A percentile compares a stretch with the other conserved stretches of the same genome.
phyloP scores from a whole-genome alignment of 441 rosid genomes.

The Manihot esculenta region DNA sequence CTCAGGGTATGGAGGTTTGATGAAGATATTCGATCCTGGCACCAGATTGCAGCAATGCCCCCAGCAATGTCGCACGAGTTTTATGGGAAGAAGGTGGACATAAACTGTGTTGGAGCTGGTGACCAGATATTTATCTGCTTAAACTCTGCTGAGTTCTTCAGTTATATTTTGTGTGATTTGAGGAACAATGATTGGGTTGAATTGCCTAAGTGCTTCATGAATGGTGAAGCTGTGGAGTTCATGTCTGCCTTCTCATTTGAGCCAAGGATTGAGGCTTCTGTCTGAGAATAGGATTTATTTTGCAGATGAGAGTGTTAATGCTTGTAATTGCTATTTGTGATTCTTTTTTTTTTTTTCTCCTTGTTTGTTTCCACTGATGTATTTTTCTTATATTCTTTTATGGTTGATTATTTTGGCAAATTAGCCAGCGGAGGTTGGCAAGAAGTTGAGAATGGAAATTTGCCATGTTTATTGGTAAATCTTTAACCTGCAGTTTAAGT shows the following conservation, averaged over 20 bases:
- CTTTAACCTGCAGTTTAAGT: too few relatives aligned
- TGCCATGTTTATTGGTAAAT: too few relatives aligned
- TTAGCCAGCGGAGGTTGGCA: constrained; percentile 11
- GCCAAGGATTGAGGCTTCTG: constrained; percentile 79
- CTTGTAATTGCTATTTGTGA: constrained; percentile 15
- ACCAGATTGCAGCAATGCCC: constrained; percentile 73
- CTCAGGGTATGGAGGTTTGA: constrained; percentile 77
- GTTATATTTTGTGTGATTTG: constrained; percentile 54
- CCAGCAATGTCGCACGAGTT: constrained; percentile 81
- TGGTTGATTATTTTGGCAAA: constrained; percentile 16
- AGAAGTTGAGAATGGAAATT: neutral
- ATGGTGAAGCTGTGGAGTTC: constrained; percentile 64
- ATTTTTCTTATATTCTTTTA: constrained; percentile 4
- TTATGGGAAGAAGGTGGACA: constrained; percentile 69
- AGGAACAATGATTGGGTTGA: constrained; percentile 58
- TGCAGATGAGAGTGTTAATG: constrained; percentile 2
- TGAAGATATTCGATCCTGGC: constrained; percentile 47
- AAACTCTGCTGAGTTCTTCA: constrained; percentile 54
- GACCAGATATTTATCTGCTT: constrained; percentile 65
- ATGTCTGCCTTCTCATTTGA: constrained; percentile 80
- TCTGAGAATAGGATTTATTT: constrained; percentile 31
- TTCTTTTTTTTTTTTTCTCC: neutral
- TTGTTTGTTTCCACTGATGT: constrained; percentile 12
- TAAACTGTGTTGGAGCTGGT: constrained; percentile 78
- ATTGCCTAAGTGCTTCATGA: constrained; percentile 46